Conservation (phyloP, 1,284 basidiomycete species). For the Heliocybe sulcata region DNA sequence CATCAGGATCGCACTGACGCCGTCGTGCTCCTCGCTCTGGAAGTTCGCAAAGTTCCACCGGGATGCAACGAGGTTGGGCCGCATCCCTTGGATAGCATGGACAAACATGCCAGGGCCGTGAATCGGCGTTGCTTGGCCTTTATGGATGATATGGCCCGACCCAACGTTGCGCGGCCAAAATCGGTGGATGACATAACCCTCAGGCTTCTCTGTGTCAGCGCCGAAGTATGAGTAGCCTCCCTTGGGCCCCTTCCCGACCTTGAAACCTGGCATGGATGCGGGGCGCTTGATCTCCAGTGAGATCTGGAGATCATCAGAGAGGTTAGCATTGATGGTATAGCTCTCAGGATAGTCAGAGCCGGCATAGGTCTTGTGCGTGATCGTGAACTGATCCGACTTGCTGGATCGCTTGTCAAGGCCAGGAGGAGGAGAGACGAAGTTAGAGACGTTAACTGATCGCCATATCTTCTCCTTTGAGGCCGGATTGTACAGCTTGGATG, state of each 20-base stretch:
- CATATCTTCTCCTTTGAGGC: constrained; percentile 72
- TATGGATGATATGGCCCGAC: constrained; percentile 66
- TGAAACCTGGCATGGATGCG: constrained; percentile 77
- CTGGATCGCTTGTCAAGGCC: constrained; percentile 80
- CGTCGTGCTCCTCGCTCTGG: constrained; percentile 63
- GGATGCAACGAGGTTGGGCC: constrained; percentile 88
- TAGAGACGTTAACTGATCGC: constrained; percentile 87
- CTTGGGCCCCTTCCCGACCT: constrained; percentile 81
- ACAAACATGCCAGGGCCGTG: constrained; percentile 88
- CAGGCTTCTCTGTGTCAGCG: constrained; percentile 60
- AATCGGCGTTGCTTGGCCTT: constrained; percentile 62
- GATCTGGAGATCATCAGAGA: constrained; percentile 78
- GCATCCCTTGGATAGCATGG: constrained; percentile 98
- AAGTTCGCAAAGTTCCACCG: constrained; percentile 98
- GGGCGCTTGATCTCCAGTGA: constrained; percentile 71
- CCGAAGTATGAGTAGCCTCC: constrained; percentile 95
- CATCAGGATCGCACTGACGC: constrained; percentile 88
- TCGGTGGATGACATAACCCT: constrained; percentile 87
- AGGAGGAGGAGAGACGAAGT: constrained; percentile 73
- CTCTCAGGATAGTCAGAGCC: constrained; percentile 64
- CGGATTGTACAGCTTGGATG: constrained; percentile 87
- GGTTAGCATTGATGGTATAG: constrained; percentile 79
- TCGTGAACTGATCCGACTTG: constrained; percentile 88
- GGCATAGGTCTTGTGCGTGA: constrained; percentile 63
- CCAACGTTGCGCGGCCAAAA: constrained; percentile 80